Base-by-base conservation (phyloP, 2,329 filamentous ascomycete genomes). In the Colletotrichum musicola region DNA sequence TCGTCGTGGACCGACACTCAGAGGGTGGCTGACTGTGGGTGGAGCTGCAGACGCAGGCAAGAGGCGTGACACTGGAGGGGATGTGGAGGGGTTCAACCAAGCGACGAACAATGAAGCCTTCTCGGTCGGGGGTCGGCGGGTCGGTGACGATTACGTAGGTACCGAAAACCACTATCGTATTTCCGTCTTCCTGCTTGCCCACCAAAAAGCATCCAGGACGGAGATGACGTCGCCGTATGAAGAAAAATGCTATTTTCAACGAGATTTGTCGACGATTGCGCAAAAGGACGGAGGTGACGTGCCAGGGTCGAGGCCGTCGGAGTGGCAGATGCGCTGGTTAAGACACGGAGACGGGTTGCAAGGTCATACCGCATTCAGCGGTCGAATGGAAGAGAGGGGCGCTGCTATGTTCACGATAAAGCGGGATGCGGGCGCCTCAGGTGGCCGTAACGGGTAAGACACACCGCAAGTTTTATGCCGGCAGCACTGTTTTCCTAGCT, bases 301-400 rank as follows among this genome's bases (percentile, higher is more conserved):
- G 65, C 25, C 44, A 60, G 61, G 44, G 61, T 68, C 18, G 22
- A 60, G 54, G 30, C 12, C 7, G 7, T 35, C 30, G 30, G 30
- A 10, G 30, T 35, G 30, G 55, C 65, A 27, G 60, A 47, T 20
- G 49, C 42, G 49, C 20, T 46, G 59, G 49, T 54, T 65, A 60
- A 68, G 62, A 68, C 65, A 65, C 61, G 22, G 58, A 40, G 61
- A 58, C 55, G 65, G 54, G 65, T 49, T 55, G 47, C 54, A 65
- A 54, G 65, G 46, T 68, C 55, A 68, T 68, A 42, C 65, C 65
- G 65, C 65, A 65, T 65, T 65, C 65, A 59, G 62, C 55, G 51
- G 53, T 27, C 42, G 44, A 55, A 20, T 42, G 50, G 25, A 25
- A 58, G 20, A 47, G 53, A 53, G 53, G 35, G 25, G 18, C 18